Conservation (phyloP, 192 early-diverging fungal species). For the Linnemannia zychae region DNA sequence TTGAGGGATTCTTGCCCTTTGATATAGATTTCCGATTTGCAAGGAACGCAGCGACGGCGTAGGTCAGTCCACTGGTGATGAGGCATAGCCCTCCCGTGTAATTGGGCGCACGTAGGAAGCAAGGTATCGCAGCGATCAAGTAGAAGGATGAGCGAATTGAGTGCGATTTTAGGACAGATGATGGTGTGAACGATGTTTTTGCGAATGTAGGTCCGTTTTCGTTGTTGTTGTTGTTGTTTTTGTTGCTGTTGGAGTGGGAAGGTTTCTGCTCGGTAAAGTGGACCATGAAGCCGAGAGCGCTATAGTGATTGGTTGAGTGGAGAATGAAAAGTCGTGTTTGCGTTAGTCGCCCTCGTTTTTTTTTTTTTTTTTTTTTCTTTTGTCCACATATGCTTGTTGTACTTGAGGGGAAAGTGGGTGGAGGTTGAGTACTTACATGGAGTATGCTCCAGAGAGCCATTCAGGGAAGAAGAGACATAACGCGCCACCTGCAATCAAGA, state of each 20-base stretch:
- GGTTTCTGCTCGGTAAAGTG: slow-evolving; percentile 14
- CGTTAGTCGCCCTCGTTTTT: too few relatives aligned
- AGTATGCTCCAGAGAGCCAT: slow-evolving; percentile 28
- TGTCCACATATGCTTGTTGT: too few relatives aligned
- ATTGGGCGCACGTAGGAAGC: slow-evolving; percentile 34
- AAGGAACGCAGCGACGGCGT: slow-evolving; percentile 22
- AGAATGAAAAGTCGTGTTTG: too few relatives aligned
- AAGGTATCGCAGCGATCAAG: slow-evolving; percentile 16
- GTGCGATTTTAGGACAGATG: slow-evolving; percentile 1
- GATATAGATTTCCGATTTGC: slow-evolving; percentile 9
- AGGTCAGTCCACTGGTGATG: slow-evolving; percentile 29
- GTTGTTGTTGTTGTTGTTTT: neutral
- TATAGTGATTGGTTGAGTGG: neutral
- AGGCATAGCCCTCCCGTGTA: slow-evolving; percentile 40
- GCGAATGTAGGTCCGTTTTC: neutral
- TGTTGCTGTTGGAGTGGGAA: neutral
- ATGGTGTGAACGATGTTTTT: neutral
- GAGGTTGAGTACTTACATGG: slow-evolving; percentile 14
- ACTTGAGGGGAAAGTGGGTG: neutral
- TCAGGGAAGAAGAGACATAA: slow-evolving; percentile 25
- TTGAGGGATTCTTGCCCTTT: neutral
- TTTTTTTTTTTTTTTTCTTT: too few relatives aligned
- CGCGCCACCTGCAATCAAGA: slow-evolving; percentile 17
- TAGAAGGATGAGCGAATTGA: slow-evolving; percentile 20
- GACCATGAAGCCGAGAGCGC: slow-evolving; percentile 14